Base-by-base conservation (phyloP, 208 protist genomes). In the Trichomonas vaginalis region DNA sequence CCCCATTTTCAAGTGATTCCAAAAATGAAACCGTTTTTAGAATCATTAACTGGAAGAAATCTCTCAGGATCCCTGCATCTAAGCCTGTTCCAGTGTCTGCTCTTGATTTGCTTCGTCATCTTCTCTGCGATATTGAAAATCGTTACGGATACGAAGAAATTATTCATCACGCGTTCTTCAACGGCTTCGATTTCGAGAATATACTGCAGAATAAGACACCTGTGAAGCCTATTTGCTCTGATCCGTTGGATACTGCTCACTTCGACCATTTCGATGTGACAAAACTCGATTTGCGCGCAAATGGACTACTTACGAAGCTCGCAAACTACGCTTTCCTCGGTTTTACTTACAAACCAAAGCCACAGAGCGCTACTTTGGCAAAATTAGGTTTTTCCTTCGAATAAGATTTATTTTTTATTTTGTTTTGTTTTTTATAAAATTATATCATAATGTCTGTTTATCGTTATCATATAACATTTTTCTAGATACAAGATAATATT, bases 1-100 rank as follows among this genome's bases (percentile, higher is more conserved):
- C 96, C 15, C 97, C 97, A 46, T 98, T 98, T 92, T 17, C 62
- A 37, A 37, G 23, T n/a, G 23, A 17, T 37, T 80, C 62, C 32
- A 35, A 17, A n/a, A 80, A 17, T n/a, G 62, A 80, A 80, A 80
- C 62, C 12, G 62, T 35, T 37, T 80, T 80, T 9, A 80, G 32
- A 35, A 80, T 80, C 32, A 35, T 80, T 80, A 80, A 35, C 12
- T 80, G 62, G 62, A 80, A 80, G 32, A 80, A 80, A 80, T 35
- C 12, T 35, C 32, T 80, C 6, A 35, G 23, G 8, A 37, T 80
- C 27, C 62, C 62, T n/a, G 12, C 62, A 80, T 17, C 32, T n/a
- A 17, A 4, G 62, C 12, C 23, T 35, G 23, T 80, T 80, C 32
- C 62, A 80, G 62, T 37, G 4, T 17, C 12, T 37, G 62, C 62